Evolutionary conservation across 148 eudicot genomes (phyloP).

Genomic region (Rhododendron griersonianum): DNA sequence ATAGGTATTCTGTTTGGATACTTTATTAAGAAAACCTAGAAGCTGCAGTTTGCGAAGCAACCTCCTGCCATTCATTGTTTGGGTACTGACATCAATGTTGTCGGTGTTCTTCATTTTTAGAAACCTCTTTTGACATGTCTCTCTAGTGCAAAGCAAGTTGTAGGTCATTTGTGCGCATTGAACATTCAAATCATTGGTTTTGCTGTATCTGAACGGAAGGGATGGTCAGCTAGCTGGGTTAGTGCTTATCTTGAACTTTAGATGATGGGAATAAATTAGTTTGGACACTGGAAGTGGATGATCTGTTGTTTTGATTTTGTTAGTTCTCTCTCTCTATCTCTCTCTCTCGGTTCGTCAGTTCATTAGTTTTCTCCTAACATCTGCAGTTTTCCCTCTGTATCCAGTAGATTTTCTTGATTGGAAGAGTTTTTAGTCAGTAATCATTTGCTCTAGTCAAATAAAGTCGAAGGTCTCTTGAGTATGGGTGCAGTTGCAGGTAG

Average conservation of each 20-base stretch:
- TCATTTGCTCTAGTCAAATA: too few species aligned
- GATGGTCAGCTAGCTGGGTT: neutral
- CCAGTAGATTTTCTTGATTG: neutral
- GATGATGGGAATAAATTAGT: neutral
- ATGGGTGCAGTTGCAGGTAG: neutral
- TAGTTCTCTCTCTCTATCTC: neutral
- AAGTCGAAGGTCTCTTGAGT: neutral
- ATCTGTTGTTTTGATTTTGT: neutral
- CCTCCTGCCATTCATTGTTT: conserved; percentile 1
- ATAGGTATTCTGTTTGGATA: conserved; percentile 63
- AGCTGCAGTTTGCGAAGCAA: neutral
- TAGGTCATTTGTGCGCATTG: neutral
- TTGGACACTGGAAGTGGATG: neutral
- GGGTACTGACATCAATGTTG: neutral
- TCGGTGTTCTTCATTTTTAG: conserved; percentile 3
- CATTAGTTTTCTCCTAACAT: neutral
- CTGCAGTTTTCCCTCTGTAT: neutral
- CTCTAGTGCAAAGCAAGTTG: neutral
- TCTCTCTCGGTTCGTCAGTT: neutral
- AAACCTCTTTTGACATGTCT: neutral
- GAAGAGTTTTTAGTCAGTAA: neutral
- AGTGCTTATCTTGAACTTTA: neutral
- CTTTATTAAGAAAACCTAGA: conserved; percentile 17
- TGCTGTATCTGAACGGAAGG: neutral
- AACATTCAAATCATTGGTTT: neutral